A percentile compares a stretch with the other conserved stretches of the same genome.
Conservation (phyloP, 1,284 basidiomycete genomes). For the Amylostereum areolatum region DNA sequence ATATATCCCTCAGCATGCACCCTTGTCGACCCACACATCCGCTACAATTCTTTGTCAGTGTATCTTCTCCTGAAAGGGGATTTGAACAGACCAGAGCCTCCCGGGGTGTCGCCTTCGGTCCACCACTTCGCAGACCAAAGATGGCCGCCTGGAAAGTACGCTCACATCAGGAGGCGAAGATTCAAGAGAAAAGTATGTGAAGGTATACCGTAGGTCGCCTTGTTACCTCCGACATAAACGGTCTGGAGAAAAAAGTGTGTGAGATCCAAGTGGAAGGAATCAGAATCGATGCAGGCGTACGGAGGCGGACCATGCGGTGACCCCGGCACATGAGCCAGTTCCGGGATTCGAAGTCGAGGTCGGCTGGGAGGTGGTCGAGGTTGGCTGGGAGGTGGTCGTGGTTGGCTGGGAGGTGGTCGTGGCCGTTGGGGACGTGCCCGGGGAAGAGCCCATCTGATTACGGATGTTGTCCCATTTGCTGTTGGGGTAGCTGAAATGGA, state of each 20-base stretch:
- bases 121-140: conserved; percentile 65
- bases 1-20: conserved; percentile 41
- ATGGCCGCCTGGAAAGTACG: conserved; percentile 32
- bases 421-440: conserved; percentile 16
- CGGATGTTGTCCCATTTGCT: conserved; percentile 68
- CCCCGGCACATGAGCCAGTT: conserved; percentile 39
- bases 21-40: conserved; percentile 55
- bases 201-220: conserved; percentile 44
- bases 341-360: conserved; percentile 7
- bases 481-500: conserved; percentile 44
- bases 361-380: conserved; percentile 1
- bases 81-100: conserved; percentile 33
- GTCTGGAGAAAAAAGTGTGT: conserved; percentile 12
- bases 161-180: conserved; percentile 8
- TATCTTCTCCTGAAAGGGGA: background rate
- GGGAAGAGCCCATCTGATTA: conserved; percentile 41
- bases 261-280: too few species aligned
- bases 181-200: background rate
- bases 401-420: conserved; percentile 19
- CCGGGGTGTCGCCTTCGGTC: conserved; percentile 51
- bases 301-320: conserved; percentile 44
- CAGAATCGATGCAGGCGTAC: conserved; percentile 13
- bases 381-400: conserved; percentile 13
- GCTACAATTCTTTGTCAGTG: conserved; percentile 20
- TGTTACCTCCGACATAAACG: conserved; percentile 43